Evolutionary conservation across 495 filamentous ascomycete species (phyloP).

Genomic region (Aspergillus sclerotioniger): DNA sequence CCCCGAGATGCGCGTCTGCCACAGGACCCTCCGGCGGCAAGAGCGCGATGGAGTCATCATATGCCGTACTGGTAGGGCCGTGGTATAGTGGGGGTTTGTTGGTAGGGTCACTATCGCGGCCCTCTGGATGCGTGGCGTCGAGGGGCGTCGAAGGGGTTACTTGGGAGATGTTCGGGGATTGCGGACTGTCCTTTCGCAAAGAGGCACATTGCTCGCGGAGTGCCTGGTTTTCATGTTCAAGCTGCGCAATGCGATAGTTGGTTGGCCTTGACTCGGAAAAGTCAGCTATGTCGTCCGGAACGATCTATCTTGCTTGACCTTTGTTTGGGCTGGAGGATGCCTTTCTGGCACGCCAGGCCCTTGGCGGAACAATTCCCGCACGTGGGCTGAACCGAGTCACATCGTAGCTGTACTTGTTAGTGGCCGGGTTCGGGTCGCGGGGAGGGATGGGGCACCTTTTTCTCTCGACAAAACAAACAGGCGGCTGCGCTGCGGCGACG

Average conservation of each 20-base stretch:
- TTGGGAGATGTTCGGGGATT: neutral
- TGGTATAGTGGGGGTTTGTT: constrained; percentile 17
- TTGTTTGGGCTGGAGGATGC: constrained; percentile 19
- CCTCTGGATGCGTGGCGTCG: constrained; percentile 10
- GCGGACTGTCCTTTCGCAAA: constrained; percentile 14
- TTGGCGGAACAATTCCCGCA: constrained; percentile 24
- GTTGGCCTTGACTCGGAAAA: constrained; percentile 17
- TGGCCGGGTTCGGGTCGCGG: neutral
- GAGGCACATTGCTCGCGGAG: neutral
- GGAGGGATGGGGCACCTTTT: constrained; percentile 22
- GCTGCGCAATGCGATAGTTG: constrained; percentile 23
- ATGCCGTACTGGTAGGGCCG: constrained; percentile 32
- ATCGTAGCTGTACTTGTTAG: constrained; percentile 22
- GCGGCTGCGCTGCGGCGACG: constrained; percentile 7
- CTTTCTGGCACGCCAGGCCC: constrained; percentile 16
- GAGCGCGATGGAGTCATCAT: constrained; percentile 22
- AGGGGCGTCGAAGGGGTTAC: neutral
- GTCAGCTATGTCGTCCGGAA: neutral
- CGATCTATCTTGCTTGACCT: constrained; percentile 13
- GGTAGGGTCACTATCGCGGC: constrained; percentile 27
- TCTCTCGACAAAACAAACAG: constrained; percentile 28
- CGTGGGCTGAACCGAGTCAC: constrained; percentile 27
- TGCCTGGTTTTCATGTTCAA: constrained; percentile 27
- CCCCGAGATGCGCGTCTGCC: constrained; percentile 24
- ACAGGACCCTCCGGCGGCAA: constrained; percentile 11